Percentiles rank a stretch among this genome's conserved stretches.
Evolutionary conservation across 768 basidiomycete species (phyloP).

Genomic region (Mycena indigotica): DNA sequence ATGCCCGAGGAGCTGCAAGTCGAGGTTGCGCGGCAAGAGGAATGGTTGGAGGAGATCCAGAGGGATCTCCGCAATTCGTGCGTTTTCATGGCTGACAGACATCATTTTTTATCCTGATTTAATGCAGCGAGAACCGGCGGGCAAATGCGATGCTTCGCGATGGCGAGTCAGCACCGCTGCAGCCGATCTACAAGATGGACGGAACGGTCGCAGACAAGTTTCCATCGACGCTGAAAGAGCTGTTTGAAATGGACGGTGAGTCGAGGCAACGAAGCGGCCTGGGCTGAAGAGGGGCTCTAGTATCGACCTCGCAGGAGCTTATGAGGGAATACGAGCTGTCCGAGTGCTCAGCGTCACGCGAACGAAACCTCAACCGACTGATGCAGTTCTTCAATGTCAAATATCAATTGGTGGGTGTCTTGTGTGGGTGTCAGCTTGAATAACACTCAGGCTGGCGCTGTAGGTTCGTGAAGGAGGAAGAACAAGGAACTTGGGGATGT

Average conservation of each 20-base stretch:
- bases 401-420: conserved; percentile 39
- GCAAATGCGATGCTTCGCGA: conserved; percentile 51
- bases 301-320: conserved; percentile 28
- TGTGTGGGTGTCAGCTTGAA: not conserved
- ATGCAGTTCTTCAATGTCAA: conserved; percentile 39
- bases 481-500: not conserved
- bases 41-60: conserved; percentile 48
- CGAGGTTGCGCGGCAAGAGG: conserved; percentile 46
- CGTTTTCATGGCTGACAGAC: conserved; percentile 32
- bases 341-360: conserved; percentile 30
- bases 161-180: conserved; percentile 42
- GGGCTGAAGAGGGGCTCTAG: conserved; percentile 8
- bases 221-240: conserved; percentile 51
- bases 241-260: conserved; percentile 58
- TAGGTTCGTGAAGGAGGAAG: conserved; percentile 1
- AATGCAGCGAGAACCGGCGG: conserved; percentile 56
- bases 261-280: conserved; percentile 7
- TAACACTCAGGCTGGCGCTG: not conserved
- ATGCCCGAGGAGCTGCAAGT: conserved; percentile 53
- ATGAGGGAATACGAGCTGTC: conserved; percentile 34
- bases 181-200: conserved; percentile 49
- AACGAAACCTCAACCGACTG: conserved; percentile 39
- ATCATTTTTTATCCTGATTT: not conserved
- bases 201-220: conserved; percentile 51
- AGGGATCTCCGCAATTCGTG: conserved; percentile 60